These are phyloP conservation scores for Ceratorhiza oryzae-sativae DNA, from an alignment of 1,284 basidiomycete species.

Conservation along the genomic window DNA sequence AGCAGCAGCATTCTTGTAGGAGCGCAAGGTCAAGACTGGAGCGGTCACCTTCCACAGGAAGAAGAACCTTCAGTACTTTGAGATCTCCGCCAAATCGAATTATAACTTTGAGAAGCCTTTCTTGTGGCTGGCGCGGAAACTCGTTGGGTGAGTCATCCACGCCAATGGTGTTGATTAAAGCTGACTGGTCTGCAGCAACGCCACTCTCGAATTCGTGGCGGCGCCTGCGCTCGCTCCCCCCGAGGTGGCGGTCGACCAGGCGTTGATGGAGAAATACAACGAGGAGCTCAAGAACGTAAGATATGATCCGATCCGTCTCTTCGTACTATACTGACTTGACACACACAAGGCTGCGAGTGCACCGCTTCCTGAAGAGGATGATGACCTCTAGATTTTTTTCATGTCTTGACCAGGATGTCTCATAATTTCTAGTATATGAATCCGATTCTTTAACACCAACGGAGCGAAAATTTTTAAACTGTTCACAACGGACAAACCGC, in stretches of 20 bases:
- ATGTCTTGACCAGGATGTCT: constrained; percentile 11
- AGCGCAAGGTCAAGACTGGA: constrained; percentile 99
- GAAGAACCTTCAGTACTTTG: constrained; percentile 99
- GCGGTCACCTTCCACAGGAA: constrained; percentile 99
- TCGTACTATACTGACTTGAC: not conserved
- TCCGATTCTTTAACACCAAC: constrained; percentile 16
- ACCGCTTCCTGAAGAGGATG: constrained; percentile 60
- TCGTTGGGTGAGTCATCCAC: constrained; percentile 84
- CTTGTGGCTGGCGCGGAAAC: constrained; percentile 98
- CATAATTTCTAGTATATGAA: constrained; percentile 38
- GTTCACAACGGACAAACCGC: not conserved
- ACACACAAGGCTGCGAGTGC: constrained; percentile 53
- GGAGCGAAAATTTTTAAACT: not conserved
- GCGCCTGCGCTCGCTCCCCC: constrained; percentile 95
- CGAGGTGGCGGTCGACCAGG: constrained; percentile 86
- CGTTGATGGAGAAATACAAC: constrained; percentile 85
- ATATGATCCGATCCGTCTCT: constrained; percentile 44
- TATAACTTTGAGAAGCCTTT: constrained; percentile 99
- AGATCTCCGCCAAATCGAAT: constrained; percentile 99
- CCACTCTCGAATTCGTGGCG: constrained; percentile 91
- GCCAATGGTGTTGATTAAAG: not conserved
- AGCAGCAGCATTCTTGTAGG: constrained; percentile 60
- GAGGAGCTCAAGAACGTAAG: constrained; percentile 68
- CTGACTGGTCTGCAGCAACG: constrained; percentile 65
- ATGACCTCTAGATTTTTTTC: constrained; percentile 47